Base-by-base conservation (phyloP, 306 rosid genomes). In the Potentilla sterilis region DNA sequence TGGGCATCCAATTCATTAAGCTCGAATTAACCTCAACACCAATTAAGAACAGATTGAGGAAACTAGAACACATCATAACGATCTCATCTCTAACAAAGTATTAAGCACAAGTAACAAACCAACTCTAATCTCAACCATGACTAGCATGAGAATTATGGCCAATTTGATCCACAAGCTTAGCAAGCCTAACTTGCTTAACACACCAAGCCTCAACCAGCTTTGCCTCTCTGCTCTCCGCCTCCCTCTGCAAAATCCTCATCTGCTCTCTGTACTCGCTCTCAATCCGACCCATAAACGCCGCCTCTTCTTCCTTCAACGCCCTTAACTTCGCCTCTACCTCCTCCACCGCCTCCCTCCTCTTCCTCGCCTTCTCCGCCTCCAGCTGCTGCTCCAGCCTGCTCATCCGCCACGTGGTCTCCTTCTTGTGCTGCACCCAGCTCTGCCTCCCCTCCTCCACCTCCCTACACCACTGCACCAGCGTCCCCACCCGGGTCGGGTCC, bases 371-470 rank as follows among this genome's bases (percentile, higher is more conserved):
- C 86, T 85, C 88, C 28, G 86, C 41, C 73, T 82, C 88, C 34
- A 85, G 78, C 82, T 85, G 88, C 46, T 85, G 83, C 83, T 85
- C 86, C 68, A 85, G 76, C 81, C 88, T 69, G 72, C 75, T 85
- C 78, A 85, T 62, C 66, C 88, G 65, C 88, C 88, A 85, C 61
- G 84, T 75, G 12, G 86, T 86, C 65, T 85, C 88, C 75, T 82
- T 85, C 82, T 75, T 80, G 54, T 85, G 84, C 34, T 75, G 84
- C 48, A 70, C 13, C 88, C 86, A 82, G 75, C 79, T 69, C 69
- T 76, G 80, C 77, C 86, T 69, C 48, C 88, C 86, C 24, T 85
- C 88, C 72, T 85, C 88, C 64, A 75, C 47, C 69, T 85, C 88
- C 69, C 52, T 79, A 10, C 73, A 77, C 69, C 21, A 73, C 78